Conservation (phyloP, 164 flowering plant species). For the Amborella trichopoda region DNA sequence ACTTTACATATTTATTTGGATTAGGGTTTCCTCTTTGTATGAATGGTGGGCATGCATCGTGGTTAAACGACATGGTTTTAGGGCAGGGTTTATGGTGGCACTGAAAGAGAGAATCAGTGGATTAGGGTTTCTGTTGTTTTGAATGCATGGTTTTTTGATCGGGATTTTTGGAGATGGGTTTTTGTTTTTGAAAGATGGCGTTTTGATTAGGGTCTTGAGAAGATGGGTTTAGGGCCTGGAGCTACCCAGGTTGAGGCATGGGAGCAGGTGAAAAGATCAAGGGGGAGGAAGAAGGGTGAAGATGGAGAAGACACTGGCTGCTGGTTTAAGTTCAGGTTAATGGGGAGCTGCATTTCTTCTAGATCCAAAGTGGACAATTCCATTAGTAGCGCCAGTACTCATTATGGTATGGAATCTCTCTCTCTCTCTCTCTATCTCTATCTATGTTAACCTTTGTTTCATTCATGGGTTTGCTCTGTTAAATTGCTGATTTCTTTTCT, state of each 20-base stretch:
- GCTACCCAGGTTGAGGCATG: slow-evolving; percentile 14
- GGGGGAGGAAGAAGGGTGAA: slow-evolving; percentile 13
- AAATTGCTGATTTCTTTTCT: not conserved
- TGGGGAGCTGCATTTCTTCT: slow-evolving; percentile 60
- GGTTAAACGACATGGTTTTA: too few species aligned
- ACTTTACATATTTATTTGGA: too few species aligned
- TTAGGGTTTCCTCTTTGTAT: too few species aligned
- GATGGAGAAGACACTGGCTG: slow-evolving; percentile 38
- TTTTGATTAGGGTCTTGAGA: not conserved
- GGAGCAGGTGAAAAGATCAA: slow-evolving; percentile 15
- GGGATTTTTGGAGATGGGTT: too few species aligned
- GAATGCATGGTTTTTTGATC: not conserved
- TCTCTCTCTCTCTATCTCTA: too few species aligned
- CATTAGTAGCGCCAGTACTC: slow-evolving; percentile 33
- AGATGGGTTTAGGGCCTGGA: slow-evolving; percentile 22
- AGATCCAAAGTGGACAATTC: slow-evolving; percentile 83
- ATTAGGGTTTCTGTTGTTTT: slow-evolving; percentile 10
- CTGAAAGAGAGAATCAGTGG: not conserved
- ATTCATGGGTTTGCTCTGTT: not conserved
- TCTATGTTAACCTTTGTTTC: not conserved
- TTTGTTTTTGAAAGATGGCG: too few species aligned
- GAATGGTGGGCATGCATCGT: too few species aligned
- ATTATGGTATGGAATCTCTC: slow-evolving; percentile 30
- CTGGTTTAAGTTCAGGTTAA: slow-evolving; percentile 46
- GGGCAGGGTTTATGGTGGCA: too few species aligned